These are phyloP conservation scores for Fusarium poae DNA, from an alignment of 2,329 filamentous ascomycete species.

Conservation along the genomic window DNA sequence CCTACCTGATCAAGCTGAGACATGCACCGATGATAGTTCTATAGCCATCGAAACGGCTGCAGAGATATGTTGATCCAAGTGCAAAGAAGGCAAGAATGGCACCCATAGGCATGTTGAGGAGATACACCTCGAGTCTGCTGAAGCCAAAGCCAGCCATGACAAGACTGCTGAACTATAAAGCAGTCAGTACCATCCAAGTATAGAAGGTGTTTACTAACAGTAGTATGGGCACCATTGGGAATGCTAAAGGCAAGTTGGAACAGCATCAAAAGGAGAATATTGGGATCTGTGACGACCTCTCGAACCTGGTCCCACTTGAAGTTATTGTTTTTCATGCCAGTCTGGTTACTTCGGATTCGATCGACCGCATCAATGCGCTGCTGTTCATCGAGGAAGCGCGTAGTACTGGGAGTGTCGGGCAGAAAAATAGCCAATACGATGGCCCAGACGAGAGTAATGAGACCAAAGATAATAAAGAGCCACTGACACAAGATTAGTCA, in stretches of 20 bases:
- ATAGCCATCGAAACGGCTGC: constrained; percentile 38
- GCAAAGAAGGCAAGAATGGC: constrained; percentile 38
- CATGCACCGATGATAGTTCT: constrained; percentile 37
- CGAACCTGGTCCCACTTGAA: constrained; percentile 45
- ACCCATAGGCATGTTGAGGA: constrained; percentile 45
- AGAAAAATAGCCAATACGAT: constrained; percentile 30
- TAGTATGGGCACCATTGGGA: constrained; percentile 41
- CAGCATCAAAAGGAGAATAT: constrained; percentile 41
- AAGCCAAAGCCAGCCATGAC: constrained; percentile 46
- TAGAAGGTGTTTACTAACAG: not conserved
- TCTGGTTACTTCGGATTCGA: constrained; percentile 39
- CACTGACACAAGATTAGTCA: not conserved
- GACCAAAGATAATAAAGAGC: constrained; percentile 44
- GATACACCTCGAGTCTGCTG: constrained; percentile 37
- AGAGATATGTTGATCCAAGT: constrained; percentile 34
- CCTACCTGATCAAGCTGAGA: constrained; percentile 40
- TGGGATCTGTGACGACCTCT: constrained; percentile 39
- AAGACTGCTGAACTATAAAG: constrained; percentile 40
- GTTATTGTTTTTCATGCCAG: constrained; percentile 36
- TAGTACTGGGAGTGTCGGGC: constrained; percentile 35
- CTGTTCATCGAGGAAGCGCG: constrained; percentile 33
- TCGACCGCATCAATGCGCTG: constrained; percentile 34
- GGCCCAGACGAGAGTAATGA: constrained; percentile 41
- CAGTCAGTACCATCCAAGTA: not conserved
- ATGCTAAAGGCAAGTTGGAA: constrained; percentile 41